Evolutionary conservation across 1,139 yeast species (phyloP).

Genomic region (Hansenula sp.): DNA sequence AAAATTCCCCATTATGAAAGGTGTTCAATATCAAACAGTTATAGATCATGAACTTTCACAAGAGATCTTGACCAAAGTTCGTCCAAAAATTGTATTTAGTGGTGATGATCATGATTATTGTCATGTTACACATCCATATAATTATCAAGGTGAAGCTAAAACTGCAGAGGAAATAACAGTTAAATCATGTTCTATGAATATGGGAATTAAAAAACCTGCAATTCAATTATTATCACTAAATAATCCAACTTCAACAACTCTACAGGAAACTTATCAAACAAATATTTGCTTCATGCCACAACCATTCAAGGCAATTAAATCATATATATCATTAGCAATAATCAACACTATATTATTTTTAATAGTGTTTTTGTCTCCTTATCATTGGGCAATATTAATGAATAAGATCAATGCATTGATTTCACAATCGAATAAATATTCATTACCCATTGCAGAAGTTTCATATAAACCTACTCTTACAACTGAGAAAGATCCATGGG

Average conservation of each 20-base stretch:
- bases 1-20: constrained; percentile 64
- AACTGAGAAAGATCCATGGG: constrained; percentile 9
- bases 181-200: constrained; percentile 88
- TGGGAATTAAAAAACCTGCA: constrained; percentile 83
- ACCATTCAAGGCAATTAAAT: constrained; percentile 51
- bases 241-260: constrained; percentile 35
- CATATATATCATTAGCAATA: constrained; percentile 28
- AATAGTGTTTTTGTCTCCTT: constrained; percentile 16
- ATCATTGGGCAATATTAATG: constrained; percentile 9
- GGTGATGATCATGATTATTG: constrained; percentile 99
- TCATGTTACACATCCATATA: constrained; percentile 59
- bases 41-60: constrained; percentile 55
- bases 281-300: constrained; percentile 68
- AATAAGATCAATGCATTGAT: background rate
- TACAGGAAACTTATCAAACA: constrained; percentile 33
- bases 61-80: constrained; percentile 47
- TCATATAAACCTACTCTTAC: constrained; percentile 1
- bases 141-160: constrained; percentile 27
- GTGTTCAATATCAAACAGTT: constrained; percentile 78
- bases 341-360: constrained; percentile 10
- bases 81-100: constrained; percentile 70
- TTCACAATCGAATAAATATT: constrained; percentile 1
- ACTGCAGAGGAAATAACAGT: constrained; percentile 75
- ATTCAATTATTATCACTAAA: constrained; percentile 72
- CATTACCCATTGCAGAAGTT: constrained; percentile 18